These are phyloP conservation scores for Haplographium delicatum DNA, from an alignment of 495 filamentous ascomycete species.

Conservation along the genomic window DNA sequence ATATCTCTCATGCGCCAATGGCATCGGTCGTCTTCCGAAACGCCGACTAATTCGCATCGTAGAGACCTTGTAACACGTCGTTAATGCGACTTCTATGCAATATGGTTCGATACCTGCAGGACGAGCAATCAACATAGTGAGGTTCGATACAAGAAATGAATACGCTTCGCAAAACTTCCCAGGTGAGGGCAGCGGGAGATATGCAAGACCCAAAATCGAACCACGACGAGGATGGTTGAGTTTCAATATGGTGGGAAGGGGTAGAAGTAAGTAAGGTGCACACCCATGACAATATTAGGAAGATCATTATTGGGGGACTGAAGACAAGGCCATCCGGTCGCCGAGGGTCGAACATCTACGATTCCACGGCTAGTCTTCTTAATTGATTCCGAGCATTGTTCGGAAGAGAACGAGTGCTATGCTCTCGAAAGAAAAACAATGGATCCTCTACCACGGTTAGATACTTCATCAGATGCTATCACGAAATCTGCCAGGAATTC, in stretches of 20 bases:
- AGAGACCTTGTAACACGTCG: neutral
- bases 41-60: neutral
- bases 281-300: neutral
- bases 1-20: neutral
- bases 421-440: conserved; percentile 3
- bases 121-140: too few species aligned
- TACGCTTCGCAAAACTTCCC: conserved; percentile 8
- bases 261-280: neutral
- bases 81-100: neutral
- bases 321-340: neutral
- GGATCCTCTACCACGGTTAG: conserved; percentile 7
- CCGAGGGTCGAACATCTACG: neutral
- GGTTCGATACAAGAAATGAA: neutral
- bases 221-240: conserved; percentile 4
- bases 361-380: neutral
- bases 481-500: conserved; percentile 3
- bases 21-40: conserved; percentile 3
- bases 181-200: conserved; percentile 1
- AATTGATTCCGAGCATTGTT: too few species aligned
- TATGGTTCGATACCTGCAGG: neutral
- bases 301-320: too few species aligned
- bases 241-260: conserved; percentile 15
- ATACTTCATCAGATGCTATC: neutral
- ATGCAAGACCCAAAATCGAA: neutral
- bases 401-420: neutral